Conservation (phyloP, 495 filamentous ascomycete species). For the Lophiostoma macrostomum region DNA sequence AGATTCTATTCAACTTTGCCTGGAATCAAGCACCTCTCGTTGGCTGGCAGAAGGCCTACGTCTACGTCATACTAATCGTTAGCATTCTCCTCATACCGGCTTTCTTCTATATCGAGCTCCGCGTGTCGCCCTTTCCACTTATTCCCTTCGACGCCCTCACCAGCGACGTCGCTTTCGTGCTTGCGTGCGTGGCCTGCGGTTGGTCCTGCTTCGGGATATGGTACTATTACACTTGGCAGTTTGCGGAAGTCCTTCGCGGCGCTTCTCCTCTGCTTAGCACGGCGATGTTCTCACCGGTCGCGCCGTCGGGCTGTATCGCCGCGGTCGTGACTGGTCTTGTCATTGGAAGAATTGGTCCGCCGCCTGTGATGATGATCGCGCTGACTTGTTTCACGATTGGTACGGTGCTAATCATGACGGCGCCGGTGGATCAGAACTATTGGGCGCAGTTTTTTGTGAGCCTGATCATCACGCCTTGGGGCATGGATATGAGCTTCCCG, state of each 20-base stretch:
- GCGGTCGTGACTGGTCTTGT: conserved; percentile 48
- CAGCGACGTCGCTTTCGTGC: conserved; percentile 44
- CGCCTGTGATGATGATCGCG: conserved; percentile 51
- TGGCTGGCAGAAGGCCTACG: conserved; percentile 48
- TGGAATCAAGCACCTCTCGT: conserved; percentile 52
- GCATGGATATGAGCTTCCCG: conserved; percentile 63
- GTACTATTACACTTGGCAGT: conserved; percentile 48
- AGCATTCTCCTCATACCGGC: conserved; percentile 41
- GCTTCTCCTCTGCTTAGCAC: conserved; percentile 42
- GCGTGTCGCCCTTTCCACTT: conserved; percentile 42
- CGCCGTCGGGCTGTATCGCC: conserved; percentile 42
- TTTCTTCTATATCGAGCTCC: conserved; percentile 47
- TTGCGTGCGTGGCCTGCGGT: conserved; percentile 48
- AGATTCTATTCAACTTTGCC: conserved; percentile 50
- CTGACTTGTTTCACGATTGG: conserved; percentile 47
- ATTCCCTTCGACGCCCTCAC: conserved; percentile 46
- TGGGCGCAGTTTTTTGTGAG: conserved; percentile 61
- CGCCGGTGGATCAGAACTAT: conserved; percentile 51
- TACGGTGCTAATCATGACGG: conserved; percentile 45
- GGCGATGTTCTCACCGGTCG: conserved; percentile 43
- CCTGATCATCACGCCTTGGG: conserved; percentile 55
- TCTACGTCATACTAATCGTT: conserved; percentile 48
- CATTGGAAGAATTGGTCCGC: conserved; percentile 40
- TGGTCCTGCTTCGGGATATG: conserved; percentile 49
- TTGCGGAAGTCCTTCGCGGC: conserved; percentile 41